Evolutionary conservation across 2,329 filamentous ascomycete species (phyloP).

Genomic region (Pyrenophora tritici-repentis): DNA sequence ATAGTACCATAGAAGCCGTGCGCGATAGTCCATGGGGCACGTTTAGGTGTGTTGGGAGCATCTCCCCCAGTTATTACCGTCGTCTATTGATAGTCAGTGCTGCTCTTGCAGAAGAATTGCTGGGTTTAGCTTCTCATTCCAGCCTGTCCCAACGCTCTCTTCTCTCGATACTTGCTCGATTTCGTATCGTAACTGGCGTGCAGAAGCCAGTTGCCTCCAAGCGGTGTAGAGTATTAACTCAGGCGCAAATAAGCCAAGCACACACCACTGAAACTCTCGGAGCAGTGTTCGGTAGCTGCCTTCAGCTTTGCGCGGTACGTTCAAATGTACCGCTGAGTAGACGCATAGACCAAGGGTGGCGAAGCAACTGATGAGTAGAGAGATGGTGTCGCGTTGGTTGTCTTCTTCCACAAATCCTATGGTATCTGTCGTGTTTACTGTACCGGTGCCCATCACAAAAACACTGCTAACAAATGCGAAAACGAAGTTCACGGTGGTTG

Average conservation of each 20-base stretch:
- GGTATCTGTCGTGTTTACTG: constrained; percentile 3
- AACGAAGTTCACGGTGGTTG: not conserved
- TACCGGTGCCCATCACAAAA: not conserved
- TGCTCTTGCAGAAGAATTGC: not conserved
- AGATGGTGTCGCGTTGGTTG: constrained; percentile 4
- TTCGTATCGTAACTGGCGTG: constrained; percentile 10
- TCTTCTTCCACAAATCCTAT: constrained; percentile 10
- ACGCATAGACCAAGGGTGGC: constrained; percentile 22
- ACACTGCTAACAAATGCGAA: not conserved
- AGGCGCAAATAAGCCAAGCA: constrained; percentile 20
- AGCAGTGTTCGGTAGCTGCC: not conserved
- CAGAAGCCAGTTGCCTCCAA: constrained; percentile 17
- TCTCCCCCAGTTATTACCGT: not conserved
- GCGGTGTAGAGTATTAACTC: constrained; percentile 18
- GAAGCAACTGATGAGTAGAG: constrained; percentile 15
- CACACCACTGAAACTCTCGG: constrained; percentile 13
- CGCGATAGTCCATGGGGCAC: constrained; percentile 15
- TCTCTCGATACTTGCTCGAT: constrained; percentile 3
- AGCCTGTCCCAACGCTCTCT: not conserved
- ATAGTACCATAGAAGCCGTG: constrained; percentile 20
- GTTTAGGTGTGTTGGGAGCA: not conserved
- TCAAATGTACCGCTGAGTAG: constrained; percentile 25
- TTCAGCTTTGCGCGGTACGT: constrained; percentile 12
- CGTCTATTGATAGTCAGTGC: not conserved
- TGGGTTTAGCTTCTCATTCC: not conserved